Evolutionary conservation across 2,329 filamentous ascomycete genomes (phyloP).

Genomic region (Trichoderma simmonsii): DNA sequence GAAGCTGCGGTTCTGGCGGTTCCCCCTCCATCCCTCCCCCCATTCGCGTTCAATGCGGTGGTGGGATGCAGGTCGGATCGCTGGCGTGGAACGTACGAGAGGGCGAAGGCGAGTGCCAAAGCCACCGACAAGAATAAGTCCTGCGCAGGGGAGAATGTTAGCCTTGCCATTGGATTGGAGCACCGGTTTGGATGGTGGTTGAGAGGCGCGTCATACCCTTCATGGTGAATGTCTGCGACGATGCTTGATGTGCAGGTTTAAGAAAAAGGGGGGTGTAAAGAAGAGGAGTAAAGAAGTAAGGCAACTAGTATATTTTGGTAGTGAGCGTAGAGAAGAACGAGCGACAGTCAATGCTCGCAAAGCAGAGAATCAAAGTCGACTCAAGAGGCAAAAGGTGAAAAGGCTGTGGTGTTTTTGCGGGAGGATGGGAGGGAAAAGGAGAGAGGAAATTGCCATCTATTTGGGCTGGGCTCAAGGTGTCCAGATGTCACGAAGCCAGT

Average conservation of each 20-base stretch:
- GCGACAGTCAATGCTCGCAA: conserved; percentile 18
- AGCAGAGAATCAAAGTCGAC: conserved; percentile 1
- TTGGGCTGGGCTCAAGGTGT: conserved; percentile 6
- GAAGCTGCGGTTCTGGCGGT: background rate
- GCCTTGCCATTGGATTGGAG: conserved; percentile 16
- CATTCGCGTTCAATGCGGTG: background rate
- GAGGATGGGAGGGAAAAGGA: conserved; percentile 1
- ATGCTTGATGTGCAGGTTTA: conserved; percentile 21
- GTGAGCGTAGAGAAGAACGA: conserved; percentile 21
- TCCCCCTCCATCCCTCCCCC: conserved; percentile 6
- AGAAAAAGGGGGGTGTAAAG: background rate
- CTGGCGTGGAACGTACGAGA: conserved; percentile 61
- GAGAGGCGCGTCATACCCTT: conserved; percentile 31
- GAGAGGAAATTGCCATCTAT: conserved; percentile 2
- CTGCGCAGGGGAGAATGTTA: conserved; percentile 44
- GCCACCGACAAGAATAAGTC: conserved; percentile 97
- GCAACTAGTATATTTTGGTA: conserved; percentile 9
- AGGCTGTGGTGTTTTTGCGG: background rate
- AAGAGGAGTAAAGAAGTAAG: background rate
- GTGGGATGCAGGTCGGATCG: conserved; percentile 12
- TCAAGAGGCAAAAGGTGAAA: background rate
- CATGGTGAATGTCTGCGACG: conserved; percentile 28
- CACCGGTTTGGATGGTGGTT: background rate
- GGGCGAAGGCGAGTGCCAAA: conserved; percentile 97
- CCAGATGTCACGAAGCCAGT: conserved; percentile 11